Evolutionary conservation across 306 rosid genomes (phyloP).

Genomic region (Carpinus viminea): DNA sequence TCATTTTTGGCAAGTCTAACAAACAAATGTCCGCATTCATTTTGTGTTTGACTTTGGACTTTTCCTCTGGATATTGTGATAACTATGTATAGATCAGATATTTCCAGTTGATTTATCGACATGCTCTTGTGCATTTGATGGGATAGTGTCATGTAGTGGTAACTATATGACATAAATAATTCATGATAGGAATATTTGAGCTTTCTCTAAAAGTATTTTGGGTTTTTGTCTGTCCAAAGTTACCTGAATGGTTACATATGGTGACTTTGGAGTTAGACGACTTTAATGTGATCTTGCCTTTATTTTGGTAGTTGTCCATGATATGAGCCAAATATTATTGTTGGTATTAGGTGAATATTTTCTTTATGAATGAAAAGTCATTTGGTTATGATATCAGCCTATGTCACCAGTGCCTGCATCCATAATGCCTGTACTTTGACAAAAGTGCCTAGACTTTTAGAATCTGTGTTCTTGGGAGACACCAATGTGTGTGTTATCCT

Average conservation of each 20-base stretch:
- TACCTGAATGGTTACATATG: neutral
- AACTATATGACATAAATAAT: neutral
- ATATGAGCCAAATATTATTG: neutral
- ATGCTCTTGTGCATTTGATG: slow-evolving; percentile 1
- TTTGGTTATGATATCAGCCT: neutral
- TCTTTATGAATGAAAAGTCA: neutral
- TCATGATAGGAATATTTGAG: neutral
- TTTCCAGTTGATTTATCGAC: neutral
- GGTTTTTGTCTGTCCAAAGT: neutral
- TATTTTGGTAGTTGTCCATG: neutral
- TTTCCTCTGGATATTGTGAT: neutral
- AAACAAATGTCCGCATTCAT: neutral
- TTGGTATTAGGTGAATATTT: neutral
- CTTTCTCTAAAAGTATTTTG: neutral
- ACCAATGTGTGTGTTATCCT: neutral
- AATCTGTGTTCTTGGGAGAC: neutral
- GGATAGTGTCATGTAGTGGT: neutral
- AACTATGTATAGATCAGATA: neutral
- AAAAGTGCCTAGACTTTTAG: neutral
- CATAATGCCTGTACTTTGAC: neutral
- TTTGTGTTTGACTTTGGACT: neutral
- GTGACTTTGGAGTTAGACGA: neutral
- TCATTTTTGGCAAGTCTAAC: neutral
- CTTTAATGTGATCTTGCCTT: neutral
- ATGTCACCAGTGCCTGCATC: neutral